A percentile compares a stretch with the other conserved stretches of the same genome.
These are phyloP conservation scores for Phellopilus nigrolimitatus DNA, from an alignment of 1,284 basidiomycete species.

Conservation along the genomic window DNA sequence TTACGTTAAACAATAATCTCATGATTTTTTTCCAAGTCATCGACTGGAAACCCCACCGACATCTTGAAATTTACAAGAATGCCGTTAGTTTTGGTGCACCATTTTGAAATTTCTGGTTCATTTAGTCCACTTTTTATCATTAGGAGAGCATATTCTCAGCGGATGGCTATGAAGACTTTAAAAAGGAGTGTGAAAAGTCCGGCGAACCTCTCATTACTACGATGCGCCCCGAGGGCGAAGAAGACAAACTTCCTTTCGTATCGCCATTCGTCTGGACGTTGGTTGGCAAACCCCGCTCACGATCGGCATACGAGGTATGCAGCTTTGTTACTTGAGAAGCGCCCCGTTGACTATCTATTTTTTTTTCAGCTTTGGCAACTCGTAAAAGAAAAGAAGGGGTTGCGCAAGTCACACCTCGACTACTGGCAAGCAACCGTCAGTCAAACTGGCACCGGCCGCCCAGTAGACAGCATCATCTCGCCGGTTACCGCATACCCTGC, in stretches of 20 bases:
- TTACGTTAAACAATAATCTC: neutral
- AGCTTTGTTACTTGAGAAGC: too few species aligned
- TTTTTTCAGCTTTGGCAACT: conserved; percentile 31
- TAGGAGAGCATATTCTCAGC: conserved; percentile 42
- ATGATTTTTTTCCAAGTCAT: conserved; percentile 33
- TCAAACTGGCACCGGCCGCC: conserved; percentile 32
- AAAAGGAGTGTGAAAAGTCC: conserved; percentile 34
- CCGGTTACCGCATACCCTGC: conserved; percentile 27
- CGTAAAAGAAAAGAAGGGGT: conserved; percentile 27
- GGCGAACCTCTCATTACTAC: conserved; percentile 40
- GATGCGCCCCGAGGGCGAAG: conserved; percentile 34
- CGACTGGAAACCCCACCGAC: conserved; percentile 47
- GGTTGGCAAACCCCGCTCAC: conserved; percentile 32
- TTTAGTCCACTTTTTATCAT: neutral
- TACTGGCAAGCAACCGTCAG: conserved; percentile 32
- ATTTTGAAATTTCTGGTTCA: neutral
- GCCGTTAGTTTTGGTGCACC: conserved; percentile 36
- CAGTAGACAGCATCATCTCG: conserved; percentile 33
- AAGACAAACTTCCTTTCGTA: conserved; percentile 28
- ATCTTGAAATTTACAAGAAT: conserved; percentile 45
- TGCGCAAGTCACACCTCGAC: conserved; percentile 31
- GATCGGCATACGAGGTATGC: conserved; percentile 35
- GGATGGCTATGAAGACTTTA: conserved; percentile 40
- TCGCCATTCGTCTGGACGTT: conserved; percentile 33
- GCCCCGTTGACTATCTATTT: too few species aligned